A percentile compares a stretch with the other conserved stretches of the same genome.
Conservation (phyloP, 768 basidiomycete species). For the Lactarius sp. region DNA sequence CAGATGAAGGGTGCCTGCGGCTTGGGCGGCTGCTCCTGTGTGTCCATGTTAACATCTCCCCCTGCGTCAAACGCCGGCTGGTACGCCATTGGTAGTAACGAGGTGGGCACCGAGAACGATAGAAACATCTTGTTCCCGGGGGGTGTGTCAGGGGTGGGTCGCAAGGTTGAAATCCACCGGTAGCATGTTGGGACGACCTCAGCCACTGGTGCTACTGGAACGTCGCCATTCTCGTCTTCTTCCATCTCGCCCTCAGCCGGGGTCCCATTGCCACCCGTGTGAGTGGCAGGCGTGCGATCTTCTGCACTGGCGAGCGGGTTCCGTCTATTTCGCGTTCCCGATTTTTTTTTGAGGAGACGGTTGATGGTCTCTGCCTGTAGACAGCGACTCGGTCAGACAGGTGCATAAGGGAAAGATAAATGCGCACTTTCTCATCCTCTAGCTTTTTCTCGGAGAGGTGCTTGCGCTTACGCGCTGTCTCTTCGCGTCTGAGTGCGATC, state of each 20-base stretch:
- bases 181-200: conserved; percentile 50
- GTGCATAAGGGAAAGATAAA: background rate
- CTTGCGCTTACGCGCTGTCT: conserved; percentile 76
- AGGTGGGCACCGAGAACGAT: conserved; percentile 50
- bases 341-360: conserved; percentile 81
- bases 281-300: conserved; percentile 37
- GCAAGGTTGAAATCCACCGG: conserved; percentile 65
- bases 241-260: conserved; percentile 34
- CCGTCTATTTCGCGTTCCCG: conserved; percentile 58
- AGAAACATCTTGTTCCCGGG: conserved; percentile 37
- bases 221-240: conserved; percentile 40
- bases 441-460: conserved; percentile 79
- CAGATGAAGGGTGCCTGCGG: conserved; percentile 34
- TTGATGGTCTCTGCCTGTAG: conserved; percentile 81
- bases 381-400: background rate
- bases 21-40: conserved; percentile 1
- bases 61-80: conserved; percentile 3
- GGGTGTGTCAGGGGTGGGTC: conserved; percentile 20
- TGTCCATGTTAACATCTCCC: conserved; percentile 23
- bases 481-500: conserved; percentile 68
- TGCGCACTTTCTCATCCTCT: conserved; percentile 73
- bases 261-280: conserved; percentile 30
- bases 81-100: conserved; percentile 28
- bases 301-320: conserved; percentile 46
- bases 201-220: conserved; percentile 31